A percentile compares a stretch with the other conserved stretches of the same genome.
Evolutionary conservation across 768 basidiomycete species (phyloP).

Genomic region (Jaapia argillacea): DNA sequence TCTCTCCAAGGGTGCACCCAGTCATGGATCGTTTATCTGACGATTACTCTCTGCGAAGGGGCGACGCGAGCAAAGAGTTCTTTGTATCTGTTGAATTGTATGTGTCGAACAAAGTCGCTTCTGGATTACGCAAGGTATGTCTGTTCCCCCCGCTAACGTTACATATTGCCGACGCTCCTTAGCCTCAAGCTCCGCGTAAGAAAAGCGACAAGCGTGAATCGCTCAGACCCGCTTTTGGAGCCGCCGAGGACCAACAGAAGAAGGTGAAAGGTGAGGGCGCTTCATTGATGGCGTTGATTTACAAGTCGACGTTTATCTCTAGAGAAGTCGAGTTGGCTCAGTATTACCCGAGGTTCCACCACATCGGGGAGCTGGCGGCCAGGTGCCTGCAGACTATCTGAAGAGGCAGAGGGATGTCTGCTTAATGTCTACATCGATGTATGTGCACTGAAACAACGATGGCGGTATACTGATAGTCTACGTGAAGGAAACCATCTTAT

Average conservation of each 20-base stretch:
- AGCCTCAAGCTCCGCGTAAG: constrained; percentile 40
- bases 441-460: constrained; percentile 14
- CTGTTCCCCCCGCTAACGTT: not conserved
- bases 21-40: too few relatives aligned
- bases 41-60: too few relatives aligned
- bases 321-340: constrained; percentile 73
- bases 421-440: constrained; percentile 73
- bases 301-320: constrained; percentile 1
- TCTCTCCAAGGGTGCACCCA: too few relatives aligned
- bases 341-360: constrained; percentile 38
- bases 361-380: constrained; percentile 59
- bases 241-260: constrained; percentile 32
- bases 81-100: constrained; percentile 54
- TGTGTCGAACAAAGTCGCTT: constrained; percentile 39
- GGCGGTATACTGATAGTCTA: not conserved
- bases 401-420: constrained; percentile 57
- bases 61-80: constrained; percentile 33
- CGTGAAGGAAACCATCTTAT: constrained; percentile 56
- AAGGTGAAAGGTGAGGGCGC: constrained; percentile 48
- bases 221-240: constrained; percentile 15
- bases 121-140: constrained; percentile 49
- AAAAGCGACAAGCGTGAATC: constrained; percentile 47
- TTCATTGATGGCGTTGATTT: not conserved
- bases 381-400: constrained; percentile 60
- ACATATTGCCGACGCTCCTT: too few relatives aligned